Evolutionary conservation across 495 filamentous ascomycete genomes (phyloP).

Genomic region (Hyaloscypha hepaticicola): DNA sequence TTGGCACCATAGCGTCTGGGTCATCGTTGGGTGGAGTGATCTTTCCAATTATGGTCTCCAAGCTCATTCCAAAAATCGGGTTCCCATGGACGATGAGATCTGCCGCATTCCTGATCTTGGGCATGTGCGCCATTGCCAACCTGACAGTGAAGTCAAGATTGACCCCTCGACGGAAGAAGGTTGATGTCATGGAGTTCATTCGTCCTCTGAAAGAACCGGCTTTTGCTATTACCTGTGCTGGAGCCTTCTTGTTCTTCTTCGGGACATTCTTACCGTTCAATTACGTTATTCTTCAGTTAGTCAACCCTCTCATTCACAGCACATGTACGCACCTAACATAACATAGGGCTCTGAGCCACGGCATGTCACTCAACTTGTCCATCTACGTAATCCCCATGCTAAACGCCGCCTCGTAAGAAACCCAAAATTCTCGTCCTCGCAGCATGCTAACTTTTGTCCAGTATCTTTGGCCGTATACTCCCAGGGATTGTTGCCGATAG

Average conservation of each 20-base stretch:
- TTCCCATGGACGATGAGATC: constrained; percentile 75
- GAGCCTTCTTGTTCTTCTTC: constrained; percentile 63
- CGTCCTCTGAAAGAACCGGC: constrained; percentile 57
- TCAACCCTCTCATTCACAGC: neutral
- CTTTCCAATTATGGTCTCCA: constrained; percentile 68
- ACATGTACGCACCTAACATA: neutral
- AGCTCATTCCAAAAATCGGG: constrained; percentile 60
- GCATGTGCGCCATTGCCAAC: constrained; percentile 59
- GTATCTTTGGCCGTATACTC: constrained; percentile 70
- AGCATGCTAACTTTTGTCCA: constrained; percentile 23
- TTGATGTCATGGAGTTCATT: constrained; percentile 56
- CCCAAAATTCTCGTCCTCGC: constrained; percentile 9
- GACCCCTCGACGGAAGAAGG: constrained; percentile 52
- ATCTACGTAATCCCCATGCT: constrained; percentile 70
- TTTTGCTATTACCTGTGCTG: constrained; percentile 52
- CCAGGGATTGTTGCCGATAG: constrained; percentile 72
- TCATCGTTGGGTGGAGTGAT: constrained; percentile 68
- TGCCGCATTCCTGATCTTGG: constrained; percentile 66
- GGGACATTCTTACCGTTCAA: constrained; percentile 75
- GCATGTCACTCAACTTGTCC: constrained; percentile 57
- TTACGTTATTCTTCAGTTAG: constrained; percentile 57
- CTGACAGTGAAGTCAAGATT: constrained; percentile 64
- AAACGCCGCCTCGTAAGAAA: constrained; percentile 62
- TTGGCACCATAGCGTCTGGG: constrained; percentile 67
- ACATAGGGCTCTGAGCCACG: constrained; percentile 47